Evolutionary conservation across 2,329 filamentous ascomycete genomes (phyloP).

Genomic region (Scopulariopsis brevicaulis): DNA sequence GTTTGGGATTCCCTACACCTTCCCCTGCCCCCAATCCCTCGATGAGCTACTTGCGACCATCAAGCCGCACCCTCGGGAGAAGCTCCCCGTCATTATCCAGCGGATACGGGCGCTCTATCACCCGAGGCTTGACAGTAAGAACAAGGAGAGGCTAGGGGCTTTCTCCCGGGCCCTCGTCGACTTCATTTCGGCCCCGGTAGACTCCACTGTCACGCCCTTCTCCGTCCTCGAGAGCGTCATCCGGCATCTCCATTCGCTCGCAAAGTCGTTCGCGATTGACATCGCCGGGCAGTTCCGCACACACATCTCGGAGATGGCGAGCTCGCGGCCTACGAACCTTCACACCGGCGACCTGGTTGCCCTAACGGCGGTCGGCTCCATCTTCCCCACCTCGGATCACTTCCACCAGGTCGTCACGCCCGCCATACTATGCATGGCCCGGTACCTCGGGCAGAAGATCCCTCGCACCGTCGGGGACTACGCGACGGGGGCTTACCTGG

Average conservation of each 20-base stretch:
- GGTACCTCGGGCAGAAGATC: constrained; percentile 70
- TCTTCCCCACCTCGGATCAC: constrained; percentile 93
- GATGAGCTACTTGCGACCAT: constrained; percentile 61
- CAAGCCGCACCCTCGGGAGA: constrained; percentile 46
- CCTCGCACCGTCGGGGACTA: constrained; percentile 56
- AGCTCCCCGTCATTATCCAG: constrained; percentile 71
- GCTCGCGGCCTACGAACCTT: constrained; percentile 36
- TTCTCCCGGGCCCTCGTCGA: constrained; percentile 59
- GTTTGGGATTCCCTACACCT: constrained; percentile 66
- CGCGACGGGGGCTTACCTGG: constrained; percentile 65
- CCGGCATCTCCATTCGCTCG: constrained; percentile 85
- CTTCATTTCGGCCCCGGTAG: constrained; percentile 37
- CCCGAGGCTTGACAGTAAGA: constrained; percentile 70
- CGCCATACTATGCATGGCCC: constrained; percentile 70
- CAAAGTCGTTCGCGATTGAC: constrained; percentile 71
- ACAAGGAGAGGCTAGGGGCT: constrained; percentile 68
- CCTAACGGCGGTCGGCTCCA: constrained; percentile 71
- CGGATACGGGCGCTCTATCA: constrained; percentile 88
- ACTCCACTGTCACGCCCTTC: constrained; percentile 38
- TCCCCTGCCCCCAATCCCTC: constrained; percentile 71
- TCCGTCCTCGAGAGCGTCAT: constrained; percentile 65
- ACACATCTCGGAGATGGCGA: constrained; percentile 50
- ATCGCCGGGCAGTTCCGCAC: constrained; percentile 68
- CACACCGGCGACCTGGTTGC: constrained; percentile 64
- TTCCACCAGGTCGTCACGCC: constrained; percentile 94